phyloP scores from a whole-genome alignment of 192 early-diverging fungal genomes.

The Backusella australiensis region DNA sequence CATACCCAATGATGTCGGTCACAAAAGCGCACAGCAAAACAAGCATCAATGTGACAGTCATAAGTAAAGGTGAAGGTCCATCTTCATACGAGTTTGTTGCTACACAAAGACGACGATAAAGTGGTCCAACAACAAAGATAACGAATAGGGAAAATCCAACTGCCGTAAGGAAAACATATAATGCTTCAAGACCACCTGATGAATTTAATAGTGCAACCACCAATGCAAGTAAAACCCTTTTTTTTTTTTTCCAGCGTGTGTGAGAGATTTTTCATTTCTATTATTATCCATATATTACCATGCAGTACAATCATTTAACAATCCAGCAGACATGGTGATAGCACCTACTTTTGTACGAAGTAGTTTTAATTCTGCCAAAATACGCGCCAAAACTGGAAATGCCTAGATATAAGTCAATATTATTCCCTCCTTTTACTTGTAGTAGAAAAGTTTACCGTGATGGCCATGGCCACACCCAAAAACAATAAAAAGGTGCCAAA shows the following conservation, averaged over 20 bases:
- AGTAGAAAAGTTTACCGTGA: conserved; percentile 54
- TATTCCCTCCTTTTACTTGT: background rate
- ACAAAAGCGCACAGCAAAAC: conserved; percentile 76
- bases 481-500: conserved; percentile 83
- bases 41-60: conserved; percentile 73
- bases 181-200: conserved; percentile 59
- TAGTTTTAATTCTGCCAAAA: conserved; percentile 85
- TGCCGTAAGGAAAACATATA: conserved; percentile 79
- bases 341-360: conserved; percentile 78
- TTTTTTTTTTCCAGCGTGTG: background rate
- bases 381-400: conserved; percentile 94
- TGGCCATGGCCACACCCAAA: conserved; percentile 86
- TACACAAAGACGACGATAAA: conserved; percentile 51
- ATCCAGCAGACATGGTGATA: conserved; percentile 81
- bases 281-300: conserved; percentile 61
- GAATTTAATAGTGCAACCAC: conserved; percentile 87
- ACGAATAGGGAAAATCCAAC: conserved; percentile 73
- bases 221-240: conserved; percentile 62
- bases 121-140: conserved; percentile 63
- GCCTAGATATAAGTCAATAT: conserved; percentile 44
- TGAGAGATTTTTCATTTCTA: background rate
- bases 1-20: conserved; percentile 63
- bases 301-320: conserved; percentile 84
- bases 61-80: conserved; percentile 55
- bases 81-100: conserved; percentile 49